Conservation (phyloP, 2,329 filamentous ascomycete species). For the Kalaharituber pfeilii region DNA sequence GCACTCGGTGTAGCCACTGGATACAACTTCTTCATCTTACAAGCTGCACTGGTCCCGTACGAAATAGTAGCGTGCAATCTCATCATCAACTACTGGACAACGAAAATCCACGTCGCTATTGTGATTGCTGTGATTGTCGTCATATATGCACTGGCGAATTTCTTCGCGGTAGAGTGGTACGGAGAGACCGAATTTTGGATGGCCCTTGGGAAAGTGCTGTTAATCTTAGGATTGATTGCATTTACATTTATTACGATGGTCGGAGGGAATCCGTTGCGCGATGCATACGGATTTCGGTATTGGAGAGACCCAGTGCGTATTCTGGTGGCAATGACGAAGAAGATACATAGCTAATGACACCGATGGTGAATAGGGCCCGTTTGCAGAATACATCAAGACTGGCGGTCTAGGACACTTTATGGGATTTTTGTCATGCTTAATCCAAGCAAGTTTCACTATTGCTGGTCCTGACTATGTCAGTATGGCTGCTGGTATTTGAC, state of each 20-base stretch:
- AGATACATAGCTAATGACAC: too few species aligned
- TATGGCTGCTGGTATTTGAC: not conserved
- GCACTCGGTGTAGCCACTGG: slow-evolving; percentile 56
- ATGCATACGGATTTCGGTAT: slow-evolving; percentile 56
- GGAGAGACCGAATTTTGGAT: slow-evolving; percentile 58
- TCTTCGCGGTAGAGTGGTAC: slow-evolving; percentile 57
- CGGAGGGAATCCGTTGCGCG: slow-evolving; percentile 57
- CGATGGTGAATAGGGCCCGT: slow-evolving; percentile 43
- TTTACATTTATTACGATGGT: slow-evolving; percentile 74
- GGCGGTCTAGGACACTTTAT: slow-evolving; percentile 54
- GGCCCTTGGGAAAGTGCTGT: slow-evolving; percentile 51
- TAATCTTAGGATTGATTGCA: slow-evolving; percentile 52
- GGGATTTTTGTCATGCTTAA: slow-evolving; percentile 60
- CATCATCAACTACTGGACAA: slow-evolving; percentile 46
- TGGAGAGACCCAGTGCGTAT: slow-evolving; percentile 33
- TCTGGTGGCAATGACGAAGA: too few species aligned
- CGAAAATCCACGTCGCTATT: slow-evolving; percentile 40
- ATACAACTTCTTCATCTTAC: slow-evolving; percentile 41
- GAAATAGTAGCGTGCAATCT: slow-evolving; percentile 49
- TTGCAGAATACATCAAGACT: slow-evolving; percentile 45
- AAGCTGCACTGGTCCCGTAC: slow-evolving; percentile 49
- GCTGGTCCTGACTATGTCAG: slow-evolving; percentile 39
- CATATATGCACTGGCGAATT: slow-evolving; percentile 44
- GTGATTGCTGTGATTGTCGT: slow-evolving; percentile 44
- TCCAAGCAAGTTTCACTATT: slow-evolving; percentile 51